Evolutionary conservation across 225 moss, liverwort and hornwort species (phyloP).

Genomic region (Marchantia paleacea): DNA sequence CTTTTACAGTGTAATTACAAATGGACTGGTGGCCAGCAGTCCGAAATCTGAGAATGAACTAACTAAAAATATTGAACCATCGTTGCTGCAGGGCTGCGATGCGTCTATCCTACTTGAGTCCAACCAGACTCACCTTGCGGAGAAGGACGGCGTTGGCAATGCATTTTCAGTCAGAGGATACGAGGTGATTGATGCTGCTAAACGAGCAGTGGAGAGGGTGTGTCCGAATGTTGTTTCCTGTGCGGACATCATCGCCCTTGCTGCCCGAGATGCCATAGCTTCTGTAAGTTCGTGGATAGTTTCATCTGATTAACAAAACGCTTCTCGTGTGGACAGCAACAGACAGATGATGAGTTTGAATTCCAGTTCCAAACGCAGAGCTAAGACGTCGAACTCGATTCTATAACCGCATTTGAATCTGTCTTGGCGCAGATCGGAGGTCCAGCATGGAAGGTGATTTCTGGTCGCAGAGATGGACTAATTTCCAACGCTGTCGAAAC

Average conservation of each 20-base stretch:
- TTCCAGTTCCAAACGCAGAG: no score
- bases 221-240: slow-evolving; percentile 14
- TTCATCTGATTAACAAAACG: no score
- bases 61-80: not conserved
- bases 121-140: not conserved
- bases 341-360: no score
- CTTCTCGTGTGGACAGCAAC: no score
- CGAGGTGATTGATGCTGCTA: not conserved
- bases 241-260: slow-evolving; percentile 12
- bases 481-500: not conserved
- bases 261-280: not conserved
- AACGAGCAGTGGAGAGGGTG: not conserved
- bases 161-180: not conserved
- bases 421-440: not conserved
- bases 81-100: slow-evolving; percentile 9
- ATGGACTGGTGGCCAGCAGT: no score
- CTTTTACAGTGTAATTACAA: no score
- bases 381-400: no score
- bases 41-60: no score
- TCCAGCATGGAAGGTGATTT: not conserved
- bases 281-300: not conserved
- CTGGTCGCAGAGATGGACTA: slow-evolving; percentile 10
- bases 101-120: not conserved
- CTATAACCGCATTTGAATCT: no score
- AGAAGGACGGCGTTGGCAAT: not conserved